Percentiles rank a stretch among this genome's conserved stretches.
These are phyloP conservation scores for Malbranchea zuffiana DNA, from an alignment of 2,329 filamentous ascomycete species.

Conservation along the genomic window DNA sequence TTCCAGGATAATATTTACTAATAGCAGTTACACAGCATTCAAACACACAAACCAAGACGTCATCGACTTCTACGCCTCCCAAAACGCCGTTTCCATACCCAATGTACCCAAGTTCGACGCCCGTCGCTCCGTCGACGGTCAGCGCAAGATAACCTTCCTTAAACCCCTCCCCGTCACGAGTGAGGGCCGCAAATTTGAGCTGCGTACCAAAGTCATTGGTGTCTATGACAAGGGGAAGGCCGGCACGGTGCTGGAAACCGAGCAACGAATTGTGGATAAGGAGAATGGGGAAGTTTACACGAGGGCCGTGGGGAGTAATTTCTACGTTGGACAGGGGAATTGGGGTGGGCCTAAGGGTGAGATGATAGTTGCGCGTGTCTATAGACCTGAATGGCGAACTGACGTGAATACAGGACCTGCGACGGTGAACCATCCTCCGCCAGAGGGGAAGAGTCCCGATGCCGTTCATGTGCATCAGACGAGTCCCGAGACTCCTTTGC, in stretches of 20 bases:
- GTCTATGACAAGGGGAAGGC: slow-evolving; percentile 86
- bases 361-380: slow-evolving; percentile 10
- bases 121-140: slow-evolving; percentile 67
- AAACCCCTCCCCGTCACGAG: slow-evolving; percentile 64
- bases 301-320: slow-evolving; percentile 57
- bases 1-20: slow-evolving; percentile 26
- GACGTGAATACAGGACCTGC: slow-evolving; percentile 45
- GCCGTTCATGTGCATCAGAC: slow-evolving; percentile 60
- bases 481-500: slow-evolving; percentile 57
- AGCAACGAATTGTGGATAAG: slow-evolving; percentile 64
- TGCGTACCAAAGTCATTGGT: slow-evolving; percentile 65
- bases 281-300: slow-evolving; percentile 59
- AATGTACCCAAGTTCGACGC: slow-evolving; percentile 66
- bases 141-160: slow-evolving; percentile 66
- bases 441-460: slow-evolving; percentile 60
- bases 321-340: slow-evolving; percentile 67
- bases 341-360: slow-evolving; percentile 85
- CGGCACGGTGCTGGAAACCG: slow-evolving; percentile 69
- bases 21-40: slow-evolving; percentile 45
- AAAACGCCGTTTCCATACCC: slow-evolving; percentile 57
- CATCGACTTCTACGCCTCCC: slow-evolving; percentile 69
- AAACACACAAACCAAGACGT: slow-evolving; percentile 67
- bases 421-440: slow-evolving; percentile 66
- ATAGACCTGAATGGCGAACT: slow-evolving; percentile 1
- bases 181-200: slow-evolving; percentile 61